A percentile compares a stretch with the other conserved stretches of the same genome.
Conservation (phyloP, 2,329 filamentous ascomycete genomes). For the Ophiocordyceps camponoti-saundersi region DNA sequence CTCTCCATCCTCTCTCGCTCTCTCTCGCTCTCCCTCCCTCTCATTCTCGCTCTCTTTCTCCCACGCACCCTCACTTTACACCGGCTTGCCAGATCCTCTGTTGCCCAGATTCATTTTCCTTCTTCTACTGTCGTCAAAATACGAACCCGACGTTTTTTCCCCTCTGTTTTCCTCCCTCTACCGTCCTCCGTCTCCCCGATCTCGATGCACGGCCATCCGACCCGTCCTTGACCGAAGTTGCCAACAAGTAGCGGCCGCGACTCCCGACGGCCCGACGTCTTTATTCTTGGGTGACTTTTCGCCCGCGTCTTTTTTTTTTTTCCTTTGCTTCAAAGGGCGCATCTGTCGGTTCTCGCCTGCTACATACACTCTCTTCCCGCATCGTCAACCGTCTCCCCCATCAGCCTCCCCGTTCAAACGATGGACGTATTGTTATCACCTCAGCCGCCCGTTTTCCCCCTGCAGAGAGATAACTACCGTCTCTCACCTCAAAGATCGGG, state of each 20-base stretch:
- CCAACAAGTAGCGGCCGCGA: background rate
- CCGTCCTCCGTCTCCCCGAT: background rate
- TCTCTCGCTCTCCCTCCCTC: background rate
- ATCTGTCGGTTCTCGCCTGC: too few species aligned
- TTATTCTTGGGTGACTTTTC: too few species aligned
- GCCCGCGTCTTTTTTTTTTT: background rate
- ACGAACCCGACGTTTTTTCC: background rate
- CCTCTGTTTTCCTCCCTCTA: background rate
- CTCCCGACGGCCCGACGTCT: background rate
- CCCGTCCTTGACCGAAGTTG: background rate
- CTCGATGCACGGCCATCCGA: background rate
- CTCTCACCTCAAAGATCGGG: constrained; percentile 37
- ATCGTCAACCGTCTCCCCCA: too few species aligned
- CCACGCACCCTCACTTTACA: too few species aligned
- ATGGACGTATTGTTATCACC: constrained; percentile 49
- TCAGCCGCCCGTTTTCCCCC: constrained; percentile 40
- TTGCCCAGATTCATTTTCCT: too few species aligned
- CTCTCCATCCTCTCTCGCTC: background rate
- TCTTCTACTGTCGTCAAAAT: too few species aligned
- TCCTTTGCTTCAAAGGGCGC: background rate
- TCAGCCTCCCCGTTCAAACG: constrained; percentile 7
- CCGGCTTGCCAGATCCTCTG: too few species aligned
- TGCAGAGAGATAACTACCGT: constrained; percentile 37
- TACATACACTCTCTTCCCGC: too few species aligned
- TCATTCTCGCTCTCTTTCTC: too few species aligned